A percentile compares a stretch with the other conserved stretches of the same genome.
phyloP scores from a whole-genome alignment of 2,329 filamentous ascomycete genomes.

The Metarhizium brunneum region DNA sequence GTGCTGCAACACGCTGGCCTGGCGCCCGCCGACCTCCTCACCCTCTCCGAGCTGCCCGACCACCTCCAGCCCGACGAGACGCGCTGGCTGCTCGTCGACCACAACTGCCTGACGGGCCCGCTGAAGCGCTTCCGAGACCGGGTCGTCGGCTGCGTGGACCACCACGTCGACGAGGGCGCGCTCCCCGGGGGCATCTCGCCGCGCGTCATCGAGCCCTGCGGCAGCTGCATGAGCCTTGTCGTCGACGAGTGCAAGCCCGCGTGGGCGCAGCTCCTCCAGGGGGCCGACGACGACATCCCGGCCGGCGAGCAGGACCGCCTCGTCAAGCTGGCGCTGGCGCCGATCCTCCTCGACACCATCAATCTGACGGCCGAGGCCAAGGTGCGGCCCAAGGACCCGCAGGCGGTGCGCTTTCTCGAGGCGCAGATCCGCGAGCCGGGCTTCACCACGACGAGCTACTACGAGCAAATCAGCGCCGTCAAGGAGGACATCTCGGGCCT shows the following conservation, averaged over 20 bases:
- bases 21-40: conserved; percentile 53
- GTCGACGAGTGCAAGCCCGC: conserved; percentile 45
- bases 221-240: conserved; percentile 66
- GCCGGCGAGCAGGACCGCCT: conserved; percentile 44
- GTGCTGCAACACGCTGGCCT: conserved; percentile 55
- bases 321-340: conserved; percentile 57
- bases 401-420: conserved; percentile 51
- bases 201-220: conserved; percentile 54
- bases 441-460: conserved; percentile 50
- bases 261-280: conserved; percentile 44
- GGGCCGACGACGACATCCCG: not conserved
- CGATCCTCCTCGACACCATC: conserved; percentile 65
- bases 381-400: conserved; percentile 51
- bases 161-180: conserved; percentile 63
- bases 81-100: conserved; percentile 68
- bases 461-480: conserved; percentile 47
- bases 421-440: conserved; percentile 25
- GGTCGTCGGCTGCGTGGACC: conserved; percentile 63
- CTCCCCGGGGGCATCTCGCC: conserved; percentile 40
- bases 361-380: conserved; percentile 56
- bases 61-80: conserved; percentile 45
- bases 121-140: conserved; percentile 42
- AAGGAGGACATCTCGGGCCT: conserved; percentile 60
- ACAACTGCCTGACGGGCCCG: conserved; percentile 61
- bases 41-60: conserved; percentile 38